These are phyloP conservation scores for Ganoderma multipileum DNA, from an alignment of 1,284 basidiomycete genomes.

Conservation along the genomic window DNA sequence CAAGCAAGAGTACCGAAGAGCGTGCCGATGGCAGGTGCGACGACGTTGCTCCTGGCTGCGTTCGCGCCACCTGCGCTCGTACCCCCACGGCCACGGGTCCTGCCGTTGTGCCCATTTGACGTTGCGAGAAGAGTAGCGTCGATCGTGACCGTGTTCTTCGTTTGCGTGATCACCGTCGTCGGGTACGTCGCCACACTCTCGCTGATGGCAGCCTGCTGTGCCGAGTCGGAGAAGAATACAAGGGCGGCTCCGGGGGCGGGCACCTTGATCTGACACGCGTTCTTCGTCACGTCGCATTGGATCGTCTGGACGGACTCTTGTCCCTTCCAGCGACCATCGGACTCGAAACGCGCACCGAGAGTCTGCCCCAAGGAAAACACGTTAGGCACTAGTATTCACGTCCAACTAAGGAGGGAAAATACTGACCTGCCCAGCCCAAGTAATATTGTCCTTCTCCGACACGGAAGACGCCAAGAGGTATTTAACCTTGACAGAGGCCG, in stretches of 20 bases:
- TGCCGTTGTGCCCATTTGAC: constrained; percentile 54
- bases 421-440: constrained; percentile 62
- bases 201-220: constrained; percentile 46
- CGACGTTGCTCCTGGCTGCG: constrained; percentile 21
- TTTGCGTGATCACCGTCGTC: constrained; percentile 56
- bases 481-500: constrained; percentile 54
- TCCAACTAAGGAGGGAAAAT: not conserved
- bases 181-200: constrained; percentile 54
- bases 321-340: constrained; percentile 69
- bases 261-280: constrained; percentile 64
- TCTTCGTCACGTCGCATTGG: constrained; percentile 53
- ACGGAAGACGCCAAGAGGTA: constrained; percentile 60
- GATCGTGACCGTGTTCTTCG: constrained; percentile 47
- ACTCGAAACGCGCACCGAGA: constrained; percentile 63
- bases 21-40: constrained; percentile 14
- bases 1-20: constrained; percentile 5
- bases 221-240: constrained; percentile 52
- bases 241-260: constrained; percentile 74
- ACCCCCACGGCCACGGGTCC: constrained; percentile 42
- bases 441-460: constrained; percentile 69
- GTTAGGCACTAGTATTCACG: constrained; percentile 5
- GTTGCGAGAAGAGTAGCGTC: constrained; percentile 48
- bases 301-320: constrained; percentile 56
- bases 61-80: constrained; percentile 51
- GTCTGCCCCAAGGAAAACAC: constrained; percentile 48